Conservation (phyloP, 2,329 filamentous ascomycete genomes). For the Pezicula carpinea region DNA sequence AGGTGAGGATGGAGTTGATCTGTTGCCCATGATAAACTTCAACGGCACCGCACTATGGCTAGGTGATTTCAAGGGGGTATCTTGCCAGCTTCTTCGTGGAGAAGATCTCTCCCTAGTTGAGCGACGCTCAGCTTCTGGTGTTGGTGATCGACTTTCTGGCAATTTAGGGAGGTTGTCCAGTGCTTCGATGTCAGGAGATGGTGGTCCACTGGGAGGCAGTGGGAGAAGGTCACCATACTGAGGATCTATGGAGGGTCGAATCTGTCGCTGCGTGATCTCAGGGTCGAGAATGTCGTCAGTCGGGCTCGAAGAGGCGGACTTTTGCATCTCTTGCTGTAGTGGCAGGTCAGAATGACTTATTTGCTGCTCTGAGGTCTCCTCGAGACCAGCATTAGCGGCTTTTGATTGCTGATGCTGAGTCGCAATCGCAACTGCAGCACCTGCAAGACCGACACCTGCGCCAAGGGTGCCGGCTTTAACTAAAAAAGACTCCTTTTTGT, state of each 20-base stretch:
- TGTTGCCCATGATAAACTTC: constrained; percentile 43
- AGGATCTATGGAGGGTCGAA: constrained; percentile 63
- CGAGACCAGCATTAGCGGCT: constrained; percentile 26
- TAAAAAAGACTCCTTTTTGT: constrained; percentile 59
- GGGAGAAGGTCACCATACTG: constrained; percentile 61
- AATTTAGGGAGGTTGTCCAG: constrained; percentile 44
- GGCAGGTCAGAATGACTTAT: neutral
- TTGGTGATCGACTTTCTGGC: constrained; percentile 55
- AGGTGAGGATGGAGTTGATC: constrained; percentile 38
- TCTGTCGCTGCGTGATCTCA: constrained; percentile 51
- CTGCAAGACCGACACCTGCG: constrained; percentile 62
- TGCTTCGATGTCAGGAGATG: constrained; percentile 38
- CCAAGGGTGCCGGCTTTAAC: constrained; percentile 66
- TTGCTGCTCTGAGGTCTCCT: constrained; percentile 14
- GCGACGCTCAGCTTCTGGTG: constrained; percentile 23
- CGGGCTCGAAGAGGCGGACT: neutral
- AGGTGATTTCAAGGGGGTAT: constrained; percentile 26
- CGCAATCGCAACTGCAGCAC: constrained; percentile 36
- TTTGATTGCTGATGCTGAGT: constrained; percentile 29
- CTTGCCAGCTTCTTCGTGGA: constrained; percentile 20
- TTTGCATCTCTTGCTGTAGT: neutral
- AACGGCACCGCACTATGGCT: constrained; percentile 53
- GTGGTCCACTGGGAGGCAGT: constrained; percentile 55
- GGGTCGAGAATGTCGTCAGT: constrained; percentile 44
- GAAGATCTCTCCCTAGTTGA: constrained; percentile 11